These are phyloP conservation scores for Gastrodia elata DNA, from an alignment of 106 monocot species.

Conservation along the genomic window DNA sequence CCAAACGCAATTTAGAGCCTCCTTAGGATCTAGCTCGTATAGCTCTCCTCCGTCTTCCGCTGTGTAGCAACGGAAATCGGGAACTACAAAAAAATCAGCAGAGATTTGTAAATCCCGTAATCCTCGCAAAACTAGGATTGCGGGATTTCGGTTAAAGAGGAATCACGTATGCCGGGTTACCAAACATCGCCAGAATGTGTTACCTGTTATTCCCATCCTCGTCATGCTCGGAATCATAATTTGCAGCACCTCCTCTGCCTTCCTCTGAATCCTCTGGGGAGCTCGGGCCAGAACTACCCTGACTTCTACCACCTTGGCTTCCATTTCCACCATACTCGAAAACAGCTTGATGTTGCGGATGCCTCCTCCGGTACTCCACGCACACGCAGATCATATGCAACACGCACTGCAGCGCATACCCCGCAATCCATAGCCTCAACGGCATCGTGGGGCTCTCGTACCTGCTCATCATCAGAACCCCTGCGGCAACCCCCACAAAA, in stretches of 20 bases:
- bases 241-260: background rate
- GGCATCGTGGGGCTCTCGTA: conserved; percentile 42
- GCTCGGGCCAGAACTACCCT: conserved; percentile 12
- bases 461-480: conserved; percentile 27
- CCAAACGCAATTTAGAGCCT: too few relatives aligned
- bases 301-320: conserved; percentile 1
- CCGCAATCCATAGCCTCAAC: conserved; percentile 40
- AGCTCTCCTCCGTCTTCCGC: too few relatives aligned
- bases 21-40: too few relatives aligned
- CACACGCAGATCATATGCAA: conserved; percentile 43
- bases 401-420: conserved; percentile 48
- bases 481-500: conserved; percentile 34
- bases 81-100: too few relatives aligned
- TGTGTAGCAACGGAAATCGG: too few relatives aligned
- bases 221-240: conserved; percentile 16
- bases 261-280: conserved; percentile 24
- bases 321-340: conserved; percentile 3
- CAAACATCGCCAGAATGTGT: too few relatives aligned
- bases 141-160: too few relatives aligned
- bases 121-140: too few relatives aligned
- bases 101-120: too few relatives aligned
- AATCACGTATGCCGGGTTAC: too few relatives aligned
- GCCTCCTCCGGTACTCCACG: conserved; percentile 35
- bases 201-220: conserved; percentile 27
- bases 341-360: background rate